These are phyloP conservation scores for Dothiorella sarmentorum DNA, from an alignment of 2,329 filamentous ascomycete species.

Conservation along the genomic window DNA sequence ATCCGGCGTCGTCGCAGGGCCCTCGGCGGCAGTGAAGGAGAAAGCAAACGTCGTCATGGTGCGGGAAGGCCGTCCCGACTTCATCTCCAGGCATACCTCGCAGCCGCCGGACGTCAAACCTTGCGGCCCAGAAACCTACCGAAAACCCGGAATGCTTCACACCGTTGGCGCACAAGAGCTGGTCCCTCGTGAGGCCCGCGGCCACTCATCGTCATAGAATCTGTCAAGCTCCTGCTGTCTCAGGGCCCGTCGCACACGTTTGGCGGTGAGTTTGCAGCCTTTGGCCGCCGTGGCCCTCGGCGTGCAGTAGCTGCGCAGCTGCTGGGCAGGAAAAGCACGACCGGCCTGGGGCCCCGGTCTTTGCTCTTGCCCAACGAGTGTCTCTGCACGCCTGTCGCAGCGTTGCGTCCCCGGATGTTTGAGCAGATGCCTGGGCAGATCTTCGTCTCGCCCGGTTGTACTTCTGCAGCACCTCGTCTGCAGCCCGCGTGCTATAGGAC, in stretches of 20 bases:
- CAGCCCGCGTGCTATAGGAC: background rate
- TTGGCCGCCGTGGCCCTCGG: conserved; percentile 6
- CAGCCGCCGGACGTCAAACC: conserved; percentile 7
- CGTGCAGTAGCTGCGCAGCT: conserved; percentile 5
- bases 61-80: conserved; percentile 5
- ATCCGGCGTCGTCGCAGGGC: background rate
- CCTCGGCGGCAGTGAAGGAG: background rate
- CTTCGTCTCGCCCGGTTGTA: conserved; percentile 12
- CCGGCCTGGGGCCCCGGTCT: background rate
- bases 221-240: conserved; percentile 16
- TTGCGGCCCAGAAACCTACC: conserved; percentile 7
- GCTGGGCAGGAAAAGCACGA: background rate
- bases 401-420: conserved; percentile 9
- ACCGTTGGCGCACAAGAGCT: conserved; percentile 1
- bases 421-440: conserved; percentile 15
- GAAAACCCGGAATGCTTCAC: conserved; percentile 17
- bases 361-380: conserved; percentile 2
- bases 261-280: conserved; percentile 16
- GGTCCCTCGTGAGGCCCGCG: conserved; percentile 3
- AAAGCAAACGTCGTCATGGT: conserved; percentile 6
- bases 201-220: conserved; percentile 5
- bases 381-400: conserved; percentile 9
- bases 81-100: conserved; percentile 1
- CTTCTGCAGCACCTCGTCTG: conserved; percentile 10
- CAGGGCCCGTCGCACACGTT: conserved; percentile 13